A percentile compares a stretch with the other conserved stretches of the same genome.
These are phyloP conservation scores for Penicillium sclerotiorum DNA, from an alignment of 2,329 filamentous ascomycete genomes.

Conservation along the genomic window DNA sequence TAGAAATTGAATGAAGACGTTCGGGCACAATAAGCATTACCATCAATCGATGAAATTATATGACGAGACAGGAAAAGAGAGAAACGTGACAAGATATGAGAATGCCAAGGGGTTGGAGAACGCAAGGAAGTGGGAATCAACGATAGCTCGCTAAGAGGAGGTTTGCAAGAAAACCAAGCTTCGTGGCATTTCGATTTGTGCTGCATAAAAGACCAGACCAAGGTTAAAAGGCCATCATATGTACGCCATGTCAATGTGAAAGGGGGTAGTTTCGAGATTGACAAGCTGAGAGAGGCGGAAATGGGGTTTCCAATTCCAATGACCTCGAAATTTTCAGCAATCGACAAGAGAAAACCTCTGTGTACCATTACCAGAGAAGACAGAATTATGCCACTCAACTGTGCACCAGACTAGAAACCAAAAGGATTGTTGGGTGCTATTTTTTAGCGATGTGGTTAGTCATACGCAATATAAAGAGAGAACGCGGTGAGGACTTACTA, in stretches of 20 bases:
- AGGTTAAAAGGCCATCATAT: conserved; percentile 21
- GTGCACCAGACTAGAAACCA: conserved; percentile 57
- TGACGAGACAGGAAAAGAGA: conserved; percentile 7
- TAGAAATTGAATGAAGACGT: conserved; percentile 9
- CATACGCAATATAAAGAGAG: too few species aligned
- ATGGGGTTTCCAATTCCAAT: conserved; percentile 5
- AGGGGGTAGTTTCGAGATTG: conserved; percentile 13
- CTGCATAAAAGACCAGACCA: conserved; percentile 12
- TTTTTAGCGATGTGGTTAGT: conserved; percentile 14
- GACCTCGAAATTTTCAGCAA: conserved; percentile 2
- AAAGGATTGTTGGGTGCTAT: conserved; percentile 71
- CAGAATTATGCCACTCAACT: conserved; percentile 30
- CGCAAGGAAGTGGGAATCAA: conserved; percentile 1
- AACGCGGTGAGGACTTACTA: too few species aligned
- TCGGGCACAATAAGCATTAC: conserved; percentile 13
- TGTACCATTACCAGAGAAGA: conserved; percentile 5
- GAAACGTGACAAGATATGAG: conserved; percentile 1
- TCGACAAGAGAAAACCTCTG: conserved; percentile 3
- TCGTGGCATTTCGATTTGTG: conserved; percentile 19
- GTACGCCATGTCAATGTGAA: conserved; percentile 25
- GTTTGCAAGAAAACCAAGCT: conserved; percentile 13
- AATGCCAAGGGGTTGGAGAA: conserved; percentile 1
- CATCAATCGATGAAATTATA: conserved; percentile 12
- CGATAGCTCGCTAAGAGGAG: conserved; percentile 16
- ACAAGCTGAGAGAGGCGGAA: conserved; percentile 18